Conservation (phyloP, 306 rosid species). For the Ceratonia siliqua region DNA sequence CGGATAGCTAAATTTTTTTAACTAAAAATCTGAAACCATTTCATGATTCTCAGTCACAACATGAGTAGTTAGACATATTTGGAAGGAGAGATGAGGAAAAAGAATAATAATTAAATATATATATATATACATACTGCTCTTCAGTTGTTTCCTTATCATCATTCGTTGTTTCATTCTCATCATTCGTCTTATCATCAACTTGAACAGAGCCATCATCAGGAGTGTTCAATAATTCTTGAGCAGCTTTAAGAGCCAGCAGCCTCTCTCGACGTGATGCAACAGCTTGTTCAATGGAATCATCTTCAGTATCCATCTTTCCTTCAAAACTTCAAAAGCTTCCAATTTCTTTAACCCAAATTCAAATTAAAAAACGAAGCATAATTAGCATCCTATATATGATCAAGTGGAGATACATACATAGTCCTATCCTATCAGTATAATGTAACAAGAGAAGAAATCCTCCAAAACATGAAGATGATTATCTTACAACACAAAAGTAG, state of each 20-base stretch:
- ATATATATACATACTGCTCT: slow-evolving; percentile 43
- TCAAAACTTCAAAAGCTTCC: neutral
- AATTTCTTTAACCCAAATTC: neutral
- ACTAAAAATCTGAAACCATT: neutral
- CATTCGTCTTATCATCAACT: slow-evolving; percentile 35
- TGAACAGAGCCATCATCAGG: slow-evolving; percentile 53
- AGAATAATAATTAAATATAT: neutral
- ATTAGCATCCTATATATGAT: neutral
- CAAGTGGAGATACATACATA: neutral
- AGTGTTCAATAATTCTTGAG: slow-evolving; percentile 61
- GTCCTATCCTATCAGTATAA: neutral
- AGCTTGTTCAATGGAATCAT: slow-evolving; percentile 65
- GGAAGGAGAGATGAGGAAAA: neutral
- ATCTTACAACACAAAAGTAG: neutral
- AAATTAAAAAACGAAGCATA: neutral
- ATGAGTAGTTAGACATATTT: neutral
- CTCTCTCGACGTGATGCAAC: slow-evolving; percentile 81
- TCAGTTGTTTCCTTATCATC: slow-evolving; percentile 26
- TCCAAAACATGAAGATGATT: neutral
- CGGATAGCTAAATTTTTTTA: neutral
- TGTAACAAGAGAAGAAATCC: neutral
- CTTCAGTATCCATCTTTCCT: slow-evolving; percentile 58
- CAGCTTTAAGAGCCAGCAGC: slow-evolving; percentile 73
- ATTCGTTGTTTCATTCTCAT: slow-evolving; percentile 29
- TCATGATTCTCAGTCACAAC: neutral